A percentile compares a stretch with the other conserved stretches of the same genome.
Evolutionary conservation across 306 rosid genomes (phyloP).

Genomic region (Pyrus pyrifolia): DNA sequence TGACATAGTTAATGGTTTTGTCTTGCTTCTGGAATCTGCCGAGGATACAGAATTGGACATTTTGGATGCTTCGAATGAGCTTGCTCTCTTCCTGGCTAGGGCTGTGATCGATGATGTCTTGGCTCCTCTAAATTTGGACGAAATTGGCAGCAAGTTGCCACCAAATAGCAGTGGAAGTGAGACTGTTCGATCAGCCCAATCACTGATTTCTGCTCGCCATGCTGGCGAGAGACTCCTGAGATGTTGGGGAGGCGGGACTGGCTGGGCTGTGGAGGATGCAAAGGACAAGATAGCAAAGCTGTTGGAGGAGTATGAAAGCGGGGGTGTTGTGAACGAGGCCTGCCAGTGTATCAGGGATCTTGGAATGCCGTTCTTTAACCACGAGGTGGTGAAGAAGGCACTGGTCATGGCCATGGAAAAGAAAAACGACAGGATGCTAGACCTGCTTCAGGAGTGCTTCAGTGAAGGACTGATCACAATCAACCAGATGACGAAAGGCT

Average conservation of each 20-base stretch:
- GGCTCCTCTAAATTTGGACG: conserved; percentile 86
- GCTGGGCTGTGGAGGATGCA: conserved; percentile 99
- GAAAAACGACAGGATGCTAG: conserved; percentile 81
- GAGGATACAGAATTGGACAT: conserved; percentile 93
- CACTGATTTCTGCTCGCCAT: conserved; percentile 83
- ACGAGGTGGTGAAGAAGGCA: conserved; percentile 97
- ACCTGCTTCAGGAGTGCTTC: conserved; percentile 83
- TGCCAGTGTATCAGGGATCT: conserved; percentile 93
- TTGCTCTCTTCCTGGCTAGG: conserved; percentile 82
- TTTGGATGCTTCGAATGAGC: conserved; percentile 95
- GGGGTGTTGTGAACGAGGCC: conserved; percentile 83
- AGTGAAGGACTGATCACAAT: conserved; percentile 84
- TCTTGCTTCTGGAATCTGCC: conserved; percentile 81
- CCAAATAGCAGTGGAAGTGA: conserved; percentile 68
- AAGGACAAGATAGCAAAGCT: conserved; percentile 94
- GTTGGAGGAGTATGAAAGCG: conserved; percentile 90
- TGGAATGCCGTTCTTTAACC: conserved; percentile 95
- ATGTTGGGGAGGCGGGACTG: conserved; percentile 99
- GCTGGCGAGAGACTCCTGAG: conserved; percentile 95
- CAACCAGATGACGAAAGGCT: conserved; percentile 91
- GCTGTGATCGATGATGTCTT: conserved; percentile 95
- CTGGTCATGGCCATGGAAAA: conserved; percentile 98
- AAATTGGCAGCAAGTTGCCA: conserved; percentile 61
- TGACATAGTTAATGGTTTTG: conserved; percentile 81
- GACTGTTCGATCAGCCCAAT: conserved; percentile 75